Evolutionary conservation across 805 yeast genomes (phyloP).

Genomic region (Crinitomyces ghanaensis): DNA sequence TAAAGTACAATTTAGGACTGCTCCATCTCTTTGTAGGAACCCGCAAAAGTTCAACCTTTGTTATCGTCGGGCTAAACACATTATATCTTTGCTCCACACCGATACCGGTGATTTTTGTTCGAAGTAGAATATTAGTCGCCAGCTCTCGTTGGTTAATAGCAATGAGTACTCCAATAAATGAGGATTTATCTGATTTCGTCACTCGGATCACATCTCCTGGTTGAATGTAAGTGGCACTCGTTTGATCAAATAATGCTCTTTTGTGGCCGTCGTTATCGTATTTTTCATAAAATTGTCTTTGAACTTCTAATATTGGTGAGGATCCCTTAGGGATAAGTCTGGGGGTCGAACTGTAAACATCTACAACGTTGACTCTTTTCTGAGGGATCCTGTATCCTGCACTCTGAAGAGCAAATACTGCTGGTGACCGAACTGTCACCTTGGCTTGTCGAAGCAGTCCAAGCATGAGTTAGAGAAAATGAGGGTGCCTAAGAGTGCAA

Average conservation of each 20-base stretch:
- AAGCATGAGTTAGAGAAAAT: no score
- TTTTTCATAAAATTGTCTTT: slow-evolving; percentile 39
- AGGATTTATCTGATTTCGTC: slow-evolving; percentile 45
- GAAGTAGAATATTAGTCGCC: slow-evolving; percentile 64
- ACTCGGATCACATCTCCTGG: slow-evolving; percentile 79
- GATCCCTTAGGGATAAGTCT: slow-evolving; percentile 23
- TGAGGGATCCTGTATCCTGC: no score
- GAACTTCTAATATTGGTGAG: slow-evolving; percentile 33
- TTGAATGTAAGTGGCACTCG: slow-evolving; percentile 41
- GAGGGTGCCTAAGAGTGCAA: no score
- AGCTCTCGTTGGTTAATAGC: slow-evolving; percentile 63
- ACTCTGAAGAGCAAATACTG: no score
- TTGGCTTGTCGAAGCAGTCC: no score
- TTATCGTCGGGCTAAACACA: slow-evolving; percentile 66
- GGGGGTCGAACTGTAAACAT: slow-evolving; percentile 26
- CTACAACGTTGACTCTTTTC: slow-evolving; percentile 23
- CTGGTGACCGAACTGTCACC: no score
- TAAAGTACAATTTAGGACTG: slow-evolving; percentile 82
- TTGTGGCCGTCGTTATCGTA: slow-evolving; percentile 68
- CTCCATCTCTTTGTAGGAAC: slow-evolving; percentile 60
- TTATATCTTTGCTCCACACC: slow-evolving; percentile 81
- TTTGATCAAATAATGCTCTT: slow-evolving; percentile 39
- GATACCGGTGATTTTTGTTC: slow-evolving; percentile 72
- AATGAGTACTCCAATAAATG: slow-evolving; percentile 67
- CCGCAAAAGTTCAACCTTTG: slow-evolving; percentile 65